Conservation (phyloP, 1,139 yeast species). For the Suhomyces chickasaworum region DNA sequence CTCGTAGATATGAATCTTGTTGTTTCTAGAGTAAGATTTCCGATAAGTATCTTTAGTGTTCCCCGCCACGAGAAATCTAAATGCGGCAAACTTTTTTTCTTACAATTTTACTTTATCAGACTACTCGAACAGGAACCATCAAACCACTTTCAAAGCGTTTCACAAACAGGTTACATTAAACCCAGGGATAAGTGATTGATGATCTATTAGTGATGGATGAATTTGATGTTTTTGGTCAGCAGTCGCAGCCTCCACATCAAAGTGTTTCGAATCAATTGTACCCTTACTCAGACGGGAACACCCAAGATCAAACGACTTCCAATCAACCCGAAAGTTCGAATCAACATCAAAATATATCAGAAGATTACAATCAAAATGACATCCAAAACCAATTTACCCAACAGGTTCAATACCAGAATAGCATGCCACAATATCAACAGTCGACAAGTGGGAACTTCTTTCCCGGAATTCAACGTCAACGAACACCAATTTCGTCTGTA, state of each 20-base stretch:
- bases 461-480: not conserved
- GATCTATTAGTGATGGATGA: slow-evolving; percentile 11
- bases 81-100: slow-evolving; percentile 8
- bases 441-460: not conserved
- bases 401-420: not conserved
- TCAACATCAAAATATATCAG: not conserved
- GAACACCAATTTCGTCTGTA: slow-evolving; percentile 1
- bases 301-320: slow-evolving; percentile 1
- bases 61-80: slow-evolving; percentile 3
- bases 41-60: not conserved
- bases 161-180: not conserved
- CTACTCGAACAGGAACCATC: not conserved
- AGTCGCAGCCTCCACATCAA: slow-evolving; percentile 6
- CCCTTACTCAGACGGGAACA: not conserved
- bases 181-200: slow-evolving; percentile 1
- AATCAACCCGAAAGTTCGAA: not conserved
- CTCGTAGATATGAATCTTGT: not conserved
- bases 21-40: not conserved
- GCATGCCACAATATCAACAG: not conserved
- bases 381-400: not conserved
- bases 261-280: slow-evolving; percentile 1
- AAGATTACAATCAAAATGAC: not conserved
- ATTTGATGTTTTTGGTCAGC: slow-evolving; percentile 12
- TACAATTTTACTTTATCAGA: slow-evolving; percentile 3
- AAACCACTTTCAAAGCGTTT: slow-evolving; percentile 1